Percentiles rank a stretch among this genome's conserved stretches.
Evolutionary conservation across 192 early-diverging fungal species (phyloP).

Genomic region (Chytriomyces sp.): DNA sequence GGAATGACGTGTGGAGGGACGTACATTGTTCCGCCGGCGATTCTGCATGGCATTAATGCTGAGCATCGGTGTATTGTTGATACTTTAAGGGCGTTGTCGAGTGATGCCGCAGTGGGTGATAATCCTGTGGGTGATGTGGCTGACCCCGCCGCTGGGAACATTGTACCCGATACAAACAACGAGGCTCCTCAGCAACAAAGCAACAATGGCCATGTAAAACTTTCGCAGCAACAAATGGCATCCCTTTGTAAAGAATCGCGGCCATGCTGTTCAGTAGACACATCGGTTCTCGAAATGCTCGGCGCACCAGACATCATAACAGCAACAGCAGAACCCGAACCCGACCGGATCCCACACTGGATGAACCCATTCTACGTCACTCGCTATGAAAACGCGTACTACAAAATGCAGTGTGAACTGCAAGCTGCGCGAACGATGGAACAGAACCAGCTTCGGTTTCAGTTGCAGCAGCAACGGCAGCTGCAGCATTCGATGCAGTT

Average conservation of each 20-base stretch:
- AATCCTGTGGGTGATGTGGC: not conserved
- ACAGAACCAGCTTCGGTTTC: not conserved
- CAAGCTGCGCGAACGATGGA: not conserved
- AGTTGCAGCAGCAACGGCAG: not conserved
- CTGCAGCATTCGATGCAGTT: not conserved
- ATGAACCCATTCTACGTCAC: not conserved
- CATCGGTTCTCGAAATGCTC: conserved; percentile 10
- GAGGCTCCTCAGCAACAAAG: not conserved
- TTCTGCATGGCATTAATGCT: conserved; percentile 7
- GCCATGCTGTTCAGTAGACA: conserved; percentile 23
- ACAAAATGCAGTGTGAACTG: not conserved
- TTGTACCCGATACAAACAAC: not conserved
- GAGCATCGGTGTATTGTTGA: not conserved
- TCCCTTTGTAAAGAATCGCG: not conserved
- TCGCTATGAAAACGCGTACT: not conserved
- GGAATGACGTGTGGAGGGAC: conserved; percentile 24
- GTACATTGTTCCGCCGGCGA: conserved; percentile 15
- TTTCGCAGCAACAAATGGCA: not conserved
- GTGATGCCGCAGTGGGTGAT: too few species aligned
- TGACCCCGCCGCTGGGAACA: not conserved
- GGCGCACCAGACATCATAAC: conserved; percentile 12
- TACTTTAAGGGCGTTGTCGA: not conserved
- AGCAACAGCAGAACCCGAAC: not conserved
- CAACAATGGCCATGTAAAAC: not conserved
- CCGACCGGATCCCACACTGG: not conserved